Conservation (phyloP, 768 basidiomycete genomes). For the Amanita polypyramis region DNA sequence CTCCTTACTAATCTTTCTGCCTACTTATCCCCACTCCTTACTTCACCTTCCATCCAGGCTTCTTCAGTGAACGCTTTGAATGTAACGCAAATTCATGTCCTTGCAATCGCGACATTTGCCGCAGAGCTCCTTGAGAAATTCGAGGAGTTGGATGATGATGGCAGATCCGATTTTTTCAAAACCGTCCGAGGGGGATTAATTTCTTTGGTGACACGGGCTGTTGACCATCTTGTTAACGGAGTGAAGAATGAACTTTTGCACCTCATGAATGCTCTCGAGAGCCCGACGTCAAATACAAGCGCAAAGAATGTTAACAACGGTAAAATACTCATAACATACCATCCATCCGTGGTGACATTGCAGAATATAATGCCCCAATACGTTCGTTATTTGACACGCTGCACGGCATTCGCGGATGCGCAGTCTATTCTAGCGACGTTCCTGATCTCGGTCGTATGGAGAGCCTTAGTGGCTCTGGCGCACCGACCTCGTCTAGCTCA, state of each 20-base stretch:
- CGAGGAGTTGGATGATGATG: slow-evolving; percentile 51
- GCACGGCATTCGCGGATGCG: slow-evolving; percentile 39
- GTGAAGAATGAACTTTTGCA: slow-evolving; percentile 54
- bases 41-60: slow-evolving; percentile 50
- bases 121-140: slow-evolving; percentile 67
- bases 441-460: slow-evolving; percentile 68
- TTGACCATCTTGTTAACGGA: slow-evolving; percentile 50
- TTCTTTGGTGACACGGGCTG: slow-evolving; percentile 55
- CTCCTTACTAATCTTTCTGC: slow-evolving; percentile 60
- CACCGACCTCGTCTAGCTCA: slow-evolving; percentile 39
- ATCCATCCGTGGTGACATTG: slow-evolving; percentile 52
- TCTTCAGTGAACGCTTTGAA: slow-evolving; percentile 45
- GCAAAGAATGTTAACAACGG: slow-evolving; percentile 20
- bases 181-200: slow-evolving; percentile 59
- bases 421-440: slow-evolving; percentile 59
- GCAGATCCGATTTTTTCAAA: slow-evolving; percentile 59
- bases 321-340: slow-evolving; percentile 27
- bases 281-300: slow-evolving; percentile 20
- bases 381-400: slow-evolving; percentile 43
- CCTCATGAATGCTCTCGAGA: slow-evolving; percentile 54
- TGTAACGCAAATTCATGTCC: slow-evolving; percentile 59
- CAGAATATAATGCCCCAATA: slow-evolving; percentile 56
- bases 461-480: slow-evolving; percentile 57
- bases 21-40: slow-evolving; percentile 53
- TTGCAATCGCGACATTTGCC: slow-evolving; percentile 58